phyloP scores from a whole-genome alignment of 164 flowering plant genomes.

The Berberis thunbergii region DNA sequence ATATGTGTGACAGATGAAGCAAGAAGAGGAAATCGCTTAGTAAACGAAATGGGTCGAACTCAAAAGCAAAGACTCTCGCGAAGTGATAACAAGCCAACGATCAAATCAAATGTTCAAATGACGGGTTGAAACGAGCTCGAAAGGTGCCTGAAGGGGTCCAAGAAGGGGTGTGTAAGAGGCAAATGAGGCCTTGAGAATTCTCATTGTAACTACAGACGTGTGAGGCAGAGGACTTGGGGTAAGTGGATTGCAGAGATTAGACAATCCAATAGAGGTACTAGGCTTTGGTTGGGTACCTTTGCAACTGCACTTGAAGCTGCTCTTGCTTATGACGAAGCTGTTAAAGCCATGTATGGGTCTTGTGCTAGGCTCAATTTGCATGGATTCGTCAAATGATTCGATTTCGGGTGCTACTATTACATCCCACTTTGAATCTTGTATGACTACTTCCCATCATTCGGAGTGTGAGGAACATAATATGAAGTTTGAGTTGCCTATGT shows the following conservation, averaged over 20 bases:
- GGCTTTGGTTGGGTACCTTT: slow-evolving; percentile 60
- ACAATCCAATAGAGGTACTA: slow-evolving; percentile 49
- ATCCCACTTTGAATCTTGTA: too few relatives aligned
- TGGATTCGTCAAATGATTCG: too few relatives aligned
- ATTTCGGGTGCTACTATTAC: too few relatives aligned
- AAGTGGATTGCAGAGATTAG: slow-evolving; percentile 86
- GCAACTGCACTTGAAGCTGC: slow-evolving; percentile 51
- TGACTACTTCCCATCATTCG: too few relatives aligned
- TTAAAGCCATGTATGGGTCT: slow-evolving; percentile 47
- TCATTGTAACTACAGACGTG: slow-evolving; percentile 58
- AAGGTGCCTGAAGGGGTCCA: slow-evolving; percentile 44
- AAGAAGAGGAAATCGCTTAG: slow-evolving; percentile 43
- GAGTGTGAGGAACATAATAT: too few relatives aligned
- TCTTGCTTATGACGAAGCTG: slow-evolving; percentile 51
- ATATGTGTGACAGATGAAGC: neutral
- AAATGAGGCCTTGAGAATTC: slow-evolving; percentile 80
- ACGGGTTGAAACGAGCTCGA: neutral
- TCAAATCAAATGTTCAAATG: slow-evolving; percentile 2
- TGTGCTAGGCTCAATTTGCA: slow-evolving; percentile 43
- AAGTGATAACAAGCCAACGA: slow-evolving; percentile 59
- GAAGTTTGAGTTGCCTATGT: too few relatives aligned
- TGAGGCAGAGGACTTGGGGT: slow-evolving; percentile 87
- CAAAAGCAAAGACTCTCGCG: slow-evolving; percentile 47
- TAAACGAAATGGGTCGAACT: slow-evolving; percentile 27
- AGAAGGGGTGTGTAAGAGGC: slow-evolving; percentile 85